These are phyloP conservation scores for Dictyostelium firmibasis DNA, from an alignment of 78 protist species.

Conservation along the genomic window DNA sequence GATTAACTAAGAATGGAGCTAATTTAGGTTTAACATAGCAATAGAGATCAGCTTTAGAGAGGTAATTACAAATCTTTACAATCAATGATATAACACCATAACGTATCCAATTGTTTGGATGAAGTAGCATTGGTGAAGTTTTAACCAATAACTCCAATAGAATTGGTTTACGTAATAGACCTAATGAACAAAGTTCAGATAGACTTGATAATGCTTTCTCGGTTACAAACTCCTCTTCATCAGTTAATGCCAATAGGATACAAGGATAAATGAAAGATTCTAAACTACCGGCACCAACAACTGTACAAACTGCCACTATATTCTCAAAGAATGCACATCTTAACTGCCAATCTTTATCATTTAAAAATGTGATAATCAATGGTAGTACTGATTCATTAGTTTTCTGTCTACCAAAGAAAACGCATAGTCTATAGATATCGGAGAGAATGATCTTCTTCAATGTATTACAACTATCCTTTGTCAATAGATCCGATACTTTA, in stretches of 20 bases:
- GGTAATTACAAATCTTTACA: conserved; percentile 3
- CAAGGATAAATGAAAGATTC: conserved; percentile 78
- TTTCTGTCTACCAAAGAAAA: conserved; percentile 78
- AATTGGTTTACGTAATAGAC: conserved; percentile 63
- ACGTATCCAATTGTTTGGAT: conserved; percentile 82
- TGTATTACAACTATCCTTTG: conserved; percentile 79
- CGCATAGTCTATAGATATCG: conserved; percentile 75
- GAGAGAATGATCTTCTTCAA: conserved; percentile 46
- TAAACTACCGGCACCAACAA: conserved; percentile 74
- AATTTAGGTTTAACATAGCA: conserved; percentile 55
- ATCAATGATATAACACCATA: conserved; percentile 76
- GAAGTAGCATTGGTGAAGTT: conserved; percentile 75
- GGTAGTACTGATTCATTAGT: conserved; percentile 77
- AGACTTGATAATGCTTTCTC: conserved; percentile 73
- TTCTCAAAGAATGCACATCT: conserved; percentile 77
- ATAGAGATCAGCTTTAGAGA: conserved; percentile 60
- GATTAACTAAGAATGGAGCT: background rate
- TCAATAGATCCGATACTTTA: conserved; percentile 60
- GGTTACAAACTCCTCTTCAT: conserved; percentile 82
- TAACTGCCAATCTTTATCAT: conserved; percentile 83
- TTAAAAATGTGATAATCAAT: conserved; percentile 63
- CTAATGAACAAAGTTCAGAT: conserved; percentile 26
- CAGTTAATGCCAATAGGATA: conserved; percentile 63
- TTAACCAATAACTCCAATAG: conserved; percentile 54
- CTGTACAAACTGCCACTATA: conserved; percentile 79